Percentiles rank a stretch among this genome's conserved stretches.
Conservation (phyloP, 768 basidiomycete genomes). For the Tylopilus balloui region DNA sequence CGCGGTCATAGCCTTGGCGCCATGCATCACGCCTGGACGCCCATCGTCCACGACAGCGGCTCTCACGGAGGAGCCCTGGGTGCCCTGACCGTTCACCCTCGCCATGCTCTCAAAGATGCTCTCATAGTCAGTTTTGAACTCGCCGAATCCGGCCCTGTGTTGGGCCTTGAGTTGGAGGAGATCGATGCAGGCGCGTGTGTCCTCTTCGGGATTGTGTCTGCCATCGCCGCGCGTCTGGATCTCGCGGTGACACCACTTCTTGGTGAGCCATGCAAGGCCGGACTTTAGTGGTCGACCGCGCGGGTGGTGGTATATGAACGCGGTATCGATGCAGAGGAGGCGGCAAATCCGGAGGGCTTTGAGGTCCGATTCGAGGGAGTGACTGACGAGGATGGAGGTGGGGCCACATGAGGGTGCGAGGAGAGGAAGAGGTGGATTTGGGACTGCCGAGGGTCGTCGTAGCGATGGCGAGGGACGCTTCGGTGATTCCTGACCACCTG, state of each 20-base stretch:
- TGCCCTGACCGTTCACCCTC: constrained; percentile 31
- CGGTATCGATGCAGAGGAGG: constrained; percentile 87
- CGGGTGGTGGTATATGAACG: constrained; percentile 86
- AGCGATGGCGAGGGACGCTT: constrained; percentile 57
- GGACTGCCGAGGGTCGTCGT: constrained; percentile 59
- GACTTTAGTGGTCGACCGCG: constrained; percentile 92
- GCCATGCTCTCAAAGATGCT: constrained; percentile 84
- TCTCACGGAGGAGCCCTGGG: not conserved
- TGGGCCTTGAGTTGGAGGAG: constrained; percentile 62
- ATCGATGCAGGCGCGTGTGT: constrained; percentile 75
- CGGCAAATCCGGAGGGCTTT: constrained; percentile 84
- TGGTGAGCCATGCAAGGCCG: constrained; percentile 93
- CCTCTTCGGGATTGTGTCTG: constrained; percentile 96
- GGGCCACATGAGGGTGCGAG: constrained; percentile 49
- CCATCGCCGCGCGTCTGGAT: constrained; percentile 84
- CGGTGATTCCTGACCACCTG: constrained; percentile 94
- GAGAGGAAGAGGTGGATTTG: constrained; percentile 65
- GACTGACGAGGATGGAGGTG: constrained; percentile 83
- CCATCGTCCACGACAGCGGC: not conserved
- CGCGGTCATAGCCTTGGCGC: constrained; percentile 73
- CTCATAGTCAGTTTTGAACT: constrained; percentile 81
- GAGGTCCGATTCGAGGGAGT: constrained; percentile 94
- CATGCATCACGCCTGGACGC: constrained; percentile 61
- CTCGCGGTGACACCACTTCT: constrained; percentile 86
- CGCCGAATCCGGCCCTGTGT: constrained; percentile 75